Evolutionary conservation across 768 basidiomycete genomes (phyloP).

Genomic region (Guyanaporus albipodus): DNA sequence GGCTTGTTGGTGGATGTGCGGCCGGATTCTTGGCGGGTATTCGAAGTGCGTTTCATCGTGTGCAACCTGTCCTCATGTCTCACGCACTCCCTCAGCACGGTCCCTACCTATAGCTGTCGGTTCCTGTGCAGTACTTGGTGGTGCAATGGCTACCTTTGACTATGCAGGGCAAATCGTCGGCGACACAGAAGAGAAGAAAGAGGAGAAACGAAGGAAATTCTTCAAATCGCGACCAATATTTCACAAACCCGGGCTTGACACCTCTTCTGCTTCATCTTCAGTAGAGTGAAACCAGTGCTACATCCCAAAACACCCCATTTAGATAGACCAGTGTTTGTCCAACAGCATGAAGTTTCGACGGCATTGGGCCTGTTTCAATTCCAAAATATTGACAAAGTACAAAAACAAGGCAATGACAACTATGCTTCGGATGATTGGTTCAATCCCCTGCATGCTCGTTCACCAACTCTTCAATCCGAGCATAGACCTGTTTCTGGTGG

Average conservation of each 20-base stretch:
- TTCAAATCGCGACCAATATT: constrained; percentile 67
- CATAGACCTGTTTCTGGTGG: constrained; percentile 39
- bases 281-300: constrained; percentile 17
- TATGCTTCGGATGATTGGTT: not conserved
- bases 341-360: not conserved
- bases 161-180: constrained; percentile 66
- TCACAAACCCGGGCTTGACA: constrained; percentile 21
- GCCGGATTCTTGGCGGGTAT: constrained; percentile 90
- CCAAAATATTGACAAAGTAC: constrained; percentile 3
- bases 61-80: constrained; percentile 6
- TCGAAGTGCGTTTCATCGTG: constrained; percentile 48
- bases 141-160: constrained; percentile 76
- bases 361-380: not conserved
- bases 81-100: constrained; percentile 49
- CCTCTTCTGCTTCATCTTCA: constrained; percentile 13
- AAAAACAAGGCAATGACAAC: not conserved
- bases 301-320: constrained; percentile 4
- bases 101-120: constrained; percentile 81
- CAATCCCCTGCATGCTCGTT: constrained; percentile 13
- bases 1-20: constrained; percentile 84
- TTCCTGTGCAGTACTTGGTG: constrained; percentile 74
- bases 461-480: constrained; percentile 36
- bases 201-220: constrained; percentile 74
- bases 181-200: constrained; percentile 42
- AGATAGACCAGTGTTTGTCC: constrained; percentile 14